Base-by-base conservation (phyloP, 345 rosid species). In the Anacardium occidentale region DNA sequence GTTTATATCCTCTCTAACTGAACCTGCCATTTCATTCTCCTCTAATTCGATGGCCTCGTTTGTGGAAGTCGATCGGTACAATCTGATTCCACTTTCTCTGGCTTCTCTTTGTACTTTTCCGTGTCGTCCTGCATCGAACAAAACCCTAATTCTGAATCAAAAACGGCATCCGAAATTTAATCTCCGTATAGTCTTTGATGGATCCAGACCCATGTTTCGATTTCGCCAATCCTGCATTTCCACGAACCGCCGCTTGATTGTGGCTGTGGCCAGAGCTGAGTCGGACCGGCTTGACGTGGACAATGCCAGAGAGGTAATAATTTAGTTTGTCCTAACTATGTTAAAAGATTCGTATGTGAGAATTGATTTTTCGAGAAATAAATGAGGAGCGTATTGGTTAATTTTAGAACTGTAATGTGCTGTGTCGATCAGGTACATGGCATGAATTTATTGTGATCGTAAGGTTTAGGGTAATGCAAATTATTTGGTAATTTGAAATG, bases 191-290 rank as follows among this genome's bases (percentile, higher is more conserved):
- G 76, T 77, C n/a, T 57, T 66, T 10, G 69, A 75, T 82, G 80
- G 68, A 74, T 32, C 84, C 60, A 62, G 77, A 60, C 65, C 78
- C 1, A 20, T 57, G 47, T 45, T 77, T 74, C 82, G 71, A 50
- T 70, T 69, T 29, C 82, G 74, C 55, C 61, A 34, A 11, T 56
- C 52, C 40, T 18, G 77, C 24, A 58, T 80, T 81, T 50, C 74
- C 25, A 40, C 78, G 40, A 72, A 69, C 70, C 90, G 83, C 70
- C 80, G 77, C 59, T 17, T 86, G 44, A 62, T 84, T 63, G 74
- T 82, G 0, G 88, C 91, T 42, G 77, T 82, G 14, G 66, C 86
- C 44, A 83, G 86, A 56, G 79, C 86, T 59, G 91, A 90, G 69
- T 68, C 81, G 6, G 85, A 82, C 79, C 77, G 75, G 18, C 26